Evolutionary conservation across 176 grass and related monocot genomes (phyloP), one percentile per base, ranked within the genome.

Genomic region (Zoysia pacifica): DNA sequence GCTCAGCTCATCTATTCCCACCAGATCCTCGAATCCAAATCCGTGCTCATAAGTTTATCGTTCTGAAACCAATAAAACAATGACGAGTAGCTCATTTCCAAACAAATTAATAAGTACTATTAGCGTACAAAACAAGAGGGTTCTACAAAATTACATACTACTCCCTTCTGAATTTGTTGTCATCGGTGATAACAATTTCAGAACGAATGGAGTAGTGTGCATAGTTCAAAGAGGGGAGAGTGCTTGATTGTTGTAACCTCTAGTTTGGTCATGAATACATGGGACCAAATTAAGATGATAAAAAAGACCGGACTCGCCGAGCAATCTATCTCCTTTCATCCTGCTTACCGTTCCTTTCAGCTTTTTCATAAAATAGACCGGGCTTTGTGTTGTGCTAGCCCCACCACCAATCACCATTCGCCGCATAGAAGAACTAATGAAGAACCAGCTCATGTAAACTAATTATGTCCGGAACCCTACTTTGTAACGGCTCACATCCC

Each of bases 331-430:
- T 59, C 15, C 40, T 43, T 4, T 19, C 53, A 7, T 9, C 20
- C 9, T 46, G 8, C 35, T 61, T 49, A 40, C 5, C 11, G 37
- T 16, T 14, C 20, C 53, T 70, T 76, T 40, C 45, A 37, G 2
- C 58, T 11, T 47, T 35, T 35, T 28, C 3, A 9, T 41, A 44
- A 74, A 58, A 48, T 48, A 8, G 2, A 14, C 9, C 18, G 7
- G 7, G 43, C 2, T 7, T 48, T 48, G 68, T 43, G 75, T 68
- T 48, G 68, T 43, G 75, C 60, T 76, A 42, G 62, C 64, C 52
- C 73, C 72, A 84, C 79, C 42, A 83, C 72, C 73, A 50, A 84
- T 68, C 42, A 83, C 72, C 73, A 50, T 75, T 73, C 38, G 48
- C 81, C 81, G 70, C 69, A 73, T 84, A 83, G 7, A 75, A 36